Evolutionary conservation across 2,329 filamentous ascomycete species (phyloP).

Genomic region (Sphaerulina musiva): DNA sequence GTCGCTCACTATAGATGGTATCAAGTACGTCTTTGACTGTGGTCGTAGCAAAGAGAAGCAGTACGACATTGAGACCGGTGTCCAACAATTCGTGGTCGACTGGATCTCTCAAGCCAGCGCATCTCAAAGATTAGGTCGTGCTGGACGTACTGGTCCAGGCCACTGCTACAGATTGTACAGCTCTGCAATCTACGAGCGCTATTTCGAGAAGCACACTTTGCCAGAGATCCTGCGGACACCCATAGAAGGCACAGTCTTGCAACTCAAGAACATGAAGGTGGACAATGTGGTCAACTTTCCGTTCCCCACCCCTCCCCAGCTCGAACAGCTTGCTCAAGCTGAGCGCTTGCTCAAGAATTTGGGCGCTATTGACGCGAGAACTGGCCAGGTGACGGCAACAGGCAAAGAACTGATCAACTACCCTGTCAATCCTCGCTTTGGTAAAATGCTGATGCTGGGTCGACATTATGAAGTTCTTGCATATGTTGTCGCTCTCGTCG

Average conservation of each 20-base stretch:
- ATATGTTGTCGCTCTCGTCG: slow-evolving; percentile 82
- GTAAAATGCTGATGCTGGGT: slow-evolving; percentile 84
- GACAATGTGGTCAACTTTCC: slow-evolving; percentile 89
- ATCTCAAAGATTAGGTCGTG: slow-evolving; percentile 83
- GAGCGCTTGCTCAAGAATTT: slow-evolving; percentile 83
- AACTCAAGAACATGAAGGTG: slow-evolving; percentile 90
- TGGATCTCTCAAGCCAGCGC: slow-evolving; percentile 99
- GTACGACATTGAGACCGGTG: slow-evolving; percentile 79
- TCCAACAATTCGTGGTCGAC: slow-evolving; percentile 89
- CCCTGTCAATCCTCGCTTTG: slow-evolving; percentile 81
- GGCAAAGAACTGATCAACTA: slow-evolving; percentile 82
- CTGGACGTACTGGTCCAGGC: slow-evolving; percentile 87
- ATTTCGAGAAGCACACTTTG: slow-evolving; percentile 77
- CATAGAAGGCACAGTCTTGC: slow-evolving; percentile 80
- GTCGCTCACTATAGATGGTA: slow-evolving; percentile 90
- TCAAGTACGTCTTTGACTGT: slow-evolving; percentile 92
- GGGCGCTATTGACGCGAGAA: slow-evolving; percentile 62
- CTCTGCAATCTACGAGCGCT: slow-evolving; percentile 84
- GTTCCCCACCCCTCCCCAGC: slow-evolving; percentile 84
- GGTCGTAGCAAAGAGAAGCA: slow-evolving; percentile 87
- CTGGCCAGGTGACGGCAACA: slow-evolving; percentile 67
- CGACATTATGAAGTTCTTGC: slow-evolving; percentile 74
- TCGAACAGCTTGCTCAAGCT: slow-evolving; percentile 67
- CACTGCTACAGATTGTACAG: slow-evolving; percentile 95
- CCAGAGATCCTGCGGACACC: slow-evolving; percentile 88